These are phyloP conservation scores for Arabidopsis lyrata DNA, from an alignment of 441 rosid genomes.

Conservation along the genomic window DNA sequence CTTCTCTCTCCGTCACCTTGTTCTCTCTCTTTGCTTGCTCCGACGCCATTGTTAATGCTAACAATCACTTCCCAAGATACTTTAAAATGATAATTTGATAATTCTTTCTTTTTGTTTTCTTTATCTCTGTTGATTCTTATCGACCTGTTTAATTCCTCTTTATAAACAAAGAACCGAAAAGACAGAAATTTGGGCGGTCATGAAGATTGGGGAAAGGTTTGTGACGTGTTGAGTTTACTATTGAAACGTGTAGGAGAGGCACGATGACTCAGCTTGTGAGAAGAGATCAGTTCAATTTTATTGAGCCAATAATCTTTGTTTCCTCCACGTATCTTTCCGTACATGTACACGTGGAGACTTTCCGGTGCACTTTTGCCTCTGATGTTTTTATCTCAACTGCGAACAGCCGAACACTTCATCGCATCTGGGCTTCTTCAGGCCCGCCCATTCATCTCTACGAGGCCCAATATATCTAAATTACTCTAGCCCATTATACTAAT, in stretches of 20 bases:
- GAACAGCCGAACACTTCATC: neutral
- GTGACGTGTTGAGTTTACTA: constrained; percentile 37
- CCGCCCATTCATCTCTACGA: constrained; percentile 13
- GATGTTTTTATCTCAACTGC: neutral
- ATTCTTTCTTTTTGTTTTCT: neutral
- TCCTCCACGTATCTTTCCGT: constrained; percentile 19
- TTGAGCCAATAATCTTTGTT: neutral
- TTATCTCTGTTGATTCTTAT: constrained; percentile 17
- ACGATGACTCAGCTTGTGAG: constrained; percentile 39
- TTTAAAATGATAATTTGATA: constrained; percentile 13
- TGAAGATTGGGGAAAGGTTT: neutral
- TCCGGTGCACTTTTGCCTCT: constrained; percentile 4
- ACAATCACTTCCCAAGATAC: neutral
- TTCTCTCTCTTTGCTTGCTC: constrained; percentile 62
- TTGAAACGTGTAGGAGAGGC: constrained; percentile 33
- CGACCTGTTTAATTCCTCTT: constrained; percentile 14
- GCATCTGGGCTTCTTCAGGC: constrained; percentile 5
- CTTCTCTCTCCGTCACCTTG: constrained; percentile 50
- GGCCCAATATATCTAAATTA: constrained; percentile 13
- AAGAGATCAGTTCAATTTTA: constrained; percentile 24
- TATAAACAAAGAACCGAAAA: constrained; percentile 30
- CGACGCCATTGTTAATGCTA: constrained; percentile 59
- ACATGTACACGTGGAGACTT: constrained; percentile 34
- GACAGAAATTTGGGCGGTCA: constrained; percentile 20
- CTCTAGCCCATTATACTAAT: neutral